Conservation (phyloP, 805 yeast species). For the Kazachstania kunashirensis region DNA sequence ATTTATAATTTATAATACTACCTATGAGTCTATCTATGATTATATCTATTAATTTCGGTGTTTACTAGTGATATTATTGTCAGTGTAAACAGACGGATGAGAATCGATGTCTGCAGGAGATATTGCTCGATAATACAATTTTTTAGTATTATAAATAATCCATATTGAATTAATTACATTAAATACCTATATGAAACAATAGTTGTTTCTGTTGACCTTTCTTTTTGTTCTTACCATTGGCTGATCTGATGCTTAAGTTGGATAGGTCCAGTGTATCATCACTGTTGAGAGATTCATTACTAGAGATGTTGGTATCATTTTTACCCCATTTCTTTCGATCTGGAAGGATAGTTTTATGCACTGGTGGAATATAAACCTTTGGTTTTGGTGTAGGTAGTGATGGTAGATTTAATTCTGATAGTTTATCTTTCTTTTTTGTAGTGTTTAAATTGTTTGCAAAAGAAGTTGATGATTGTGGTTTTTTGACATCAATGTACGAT, state of each 20-base stretch:
- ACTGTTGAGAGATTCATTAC: conserved; percentile 3
- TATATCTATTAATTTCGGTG: no score
- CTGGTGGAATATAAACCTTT: conserved; percentile 42
- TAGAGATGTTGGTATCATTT: conserved; percentile 1
- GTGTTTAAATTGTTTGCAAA: conserved; percentile 1
- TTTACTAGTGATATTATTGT: no score
- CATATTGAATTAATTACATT: no score
- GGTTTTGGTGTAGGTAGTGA: conserved; percentile 33
- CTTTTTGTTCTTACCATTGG: conserved; percentile 25
- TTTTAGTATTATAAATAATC: no score
- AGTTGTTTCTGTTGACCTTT: conserved; percentile 46
- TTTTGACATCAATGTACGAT: conserved; percentile 23
- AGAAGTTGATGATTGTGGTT: conserved; percentile 16
- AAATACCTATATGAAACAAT: conserved; percentile 43
- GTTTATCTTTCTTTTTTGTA: conserved; percentile 8
- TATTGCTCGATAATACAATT: no score
- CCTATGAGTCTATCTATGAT: no score
- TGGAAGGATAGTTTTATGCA: conserved; percentile 35
- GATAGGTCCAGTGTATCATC: conserved; percentile 1
- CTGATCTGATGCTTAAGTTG: conserved; percentile 3
- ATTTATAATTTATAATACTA: no score
- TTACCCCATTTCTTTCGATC: conserved; percentile 33
- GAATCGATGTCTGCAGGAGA: no score
- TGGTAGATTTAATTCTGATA: conserved; percentile 36
- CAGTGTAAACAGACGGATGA: no score